These are phyloP conservation scores for Rubia yunnanensis DNA, from an alignment of 257 asterid species.

Conservation along the genomic window DNA sequence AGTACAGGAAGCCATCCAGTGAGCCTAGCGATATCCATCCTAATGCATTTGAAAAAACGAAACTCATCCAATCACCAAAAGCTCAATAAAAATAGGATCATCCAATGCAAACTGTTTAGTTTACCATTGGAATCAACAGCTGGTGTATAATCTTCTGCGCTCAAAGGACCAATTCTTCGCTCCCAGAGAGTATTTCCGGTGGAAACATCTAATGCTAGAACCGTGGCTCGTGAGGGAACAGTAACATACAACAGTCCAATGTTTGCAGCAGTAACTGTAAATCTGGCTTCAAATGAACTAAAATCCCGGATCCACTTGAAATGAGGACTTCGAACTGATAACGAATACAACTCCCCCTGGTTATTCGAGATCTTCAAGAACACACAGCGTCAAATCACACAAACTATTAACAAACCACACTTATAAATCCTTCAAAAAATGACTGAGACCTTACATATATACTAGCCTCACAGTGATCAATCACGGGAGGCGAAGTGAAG, in stretches of 20 bases:
- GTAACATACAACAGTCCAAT: slow-evolving; percentile 66
- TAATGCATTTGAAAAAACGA: slow-evolving; percentile 26
- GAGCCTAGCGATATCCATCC: slow-evolving; percentile 97
- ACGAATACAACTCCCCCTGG: slow-evolving; percentile 72
- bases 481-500: slow-evolving; percentile 60
- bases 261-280: slow-evolving; percentile 57
- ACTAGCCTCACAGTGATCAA: slow-evolving; percentile 93
- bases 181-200: slow-evolving; percentile 70
- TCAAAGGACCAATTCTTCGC: slow-evolving; percentile 57
- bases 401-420: neutral
- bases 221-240: slow-evolving; percentile 29
- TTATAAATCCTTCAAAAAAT: neutral
- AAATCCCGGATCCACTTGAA: slow-evolving; percentile 86
- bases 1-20: slow-evolving; percentile 77
- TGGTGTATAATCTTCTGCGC: slow-evolving; percentile 61
- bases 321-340: slow-evolving; percentile 65
- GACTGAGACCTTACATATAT: slow-evolving; percentile 44
- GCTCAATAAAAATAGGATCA: neutral
- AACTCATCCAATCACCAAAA: neutral
- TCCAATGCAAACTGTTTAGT: neutral
- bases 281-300: slow-evolving; percentile 46
- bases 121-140: slow-evolving; percentile 76
- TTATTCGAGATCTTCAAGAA: slow-evolving; percentile 58
- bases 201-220: slow-evolving; percentile 64
- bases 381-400: neutral